phyloP scores from a whole-genome alignment of 345 rosid species.

The Hibiscus syriacus region DNA sequence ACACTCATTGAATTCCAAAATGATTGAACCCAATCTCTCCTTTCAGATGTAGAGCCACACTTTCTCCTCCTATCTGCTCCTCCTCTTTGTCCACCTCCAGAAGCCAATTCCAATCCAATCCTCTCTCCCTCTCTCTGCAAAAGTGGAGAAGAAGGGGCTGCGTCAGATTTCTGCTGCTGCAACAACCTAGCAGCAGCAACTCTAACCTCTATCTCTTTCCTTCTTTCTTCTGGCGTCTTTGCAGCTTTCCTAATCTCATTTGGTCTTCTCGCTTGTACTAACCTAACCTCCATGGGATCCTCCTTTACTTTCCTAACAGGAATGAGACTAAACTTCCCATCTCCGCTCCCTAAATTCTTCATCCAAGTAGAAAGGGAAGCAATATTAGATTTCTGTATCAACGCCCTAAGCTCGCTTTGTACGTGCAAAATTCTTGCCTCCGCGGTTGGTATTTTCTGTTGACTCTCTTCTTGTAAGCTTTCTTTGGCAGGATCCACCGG shows the following conservation, averaged over 20 bases:
- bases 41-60: conserved; percentile 45
- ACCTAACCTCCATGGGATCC: conserved; percentile 85
- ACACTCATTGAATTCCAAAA: conserved; percentile 67
- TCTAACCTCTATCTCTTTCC: conserved; percentile 95
- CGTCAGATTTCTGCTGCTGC: conserved; percentile 87
- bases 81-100: conserved; percentile 47
- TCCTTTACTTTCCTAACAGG: conserved; percentile 63
- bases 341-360: conserved; percentile 80
- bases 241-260: conserved; percentile 92
- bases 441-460: conserved; percentile 58
- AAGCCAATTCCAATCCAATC: conserved; percentile 33
- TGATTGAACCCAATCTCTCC: conserved; percentile 52
- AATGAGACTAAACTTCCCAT: conserved; percentile 66
- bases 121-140: conserved; percentile 32
- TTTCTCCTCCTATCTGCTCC: conserved; percentile 63
- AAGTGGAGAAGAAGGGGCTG: conserved; percentile 15
- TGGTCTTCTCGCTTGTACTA: conserved; percentile 69
- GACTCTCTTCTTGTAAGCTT: conserved; percentile 77
- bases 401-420: conserved; percentile 60
- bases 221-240: conserved; percentile 80
- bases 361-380: conserved; percentile 75
- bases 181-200: conserved; percentile 81
- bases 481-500: conserved; percentile 92
- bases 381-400: conserved; percentile 68
- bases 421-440: conserved; percentile 75